Conservation (phyloP, 768 basidiomycete genomes). For the Lentinula sp. region DNA sequence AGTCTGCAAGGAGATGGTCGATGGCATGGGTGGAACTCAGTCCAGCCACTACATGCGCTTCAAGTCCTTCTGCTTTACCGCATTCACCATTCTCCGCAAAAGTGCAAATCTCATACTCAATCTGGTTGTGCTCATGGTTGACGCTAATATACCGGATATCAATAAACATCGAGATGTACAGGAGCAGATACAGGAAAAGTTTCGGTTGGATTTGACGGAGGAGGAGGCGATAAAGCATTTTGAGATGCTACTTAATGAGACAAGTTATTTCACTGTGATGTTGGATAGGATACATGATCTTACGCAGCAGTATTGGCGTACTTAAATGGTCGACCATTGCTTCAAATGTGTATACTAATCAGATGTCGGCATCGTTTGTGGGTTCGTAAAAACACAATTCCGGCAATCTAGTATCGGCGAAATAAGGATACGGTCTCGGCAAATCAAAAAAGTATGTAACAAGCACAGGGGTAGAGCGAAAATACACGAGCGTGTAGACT, state of each 20-base stretch:
- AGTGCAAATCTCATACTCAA: constrained; percentile 97
- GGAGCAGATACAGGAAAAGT: constrained; percentile 94
- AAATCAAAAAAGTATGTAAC: background rate
- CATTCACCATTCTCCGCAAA: constrained; percentile 92
- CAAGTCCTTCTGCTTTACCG: constrained; percentile 97
- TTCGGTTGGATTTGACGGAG: constrained; percentile 88
- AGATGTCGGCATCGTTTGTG: too few relatives aligned
- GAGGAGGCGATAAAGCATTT: constrained; percentile 98
- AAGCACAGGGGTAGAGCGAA: background rate
- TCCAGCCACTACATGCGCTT: constrained; percentile 96
- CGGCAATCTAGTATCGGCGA: background rate
- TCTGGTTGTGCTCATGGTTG: constrained; percentile 93
- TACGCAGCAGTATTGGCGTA: constrained; percentile 79
- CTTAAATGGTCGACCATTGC: constrained; percentile 26
- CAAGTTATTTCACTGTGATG: constrained; percentile 88
- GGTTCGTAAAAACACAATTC: background rate
- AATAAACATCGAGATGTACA: constrained; percentile 79
- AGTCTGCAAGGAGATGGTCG: constrained; percentile 99
- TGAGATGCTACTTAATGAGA: constrained; percentile 89
- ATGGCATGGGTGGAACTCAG: constrained; percentile 97
- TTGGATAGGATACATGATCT: constrained; percentile 91
- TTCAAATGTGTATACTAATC: too few relatives aligned
- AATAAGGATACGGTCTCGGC: too few relatives aligned
- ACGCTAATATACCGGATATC: constrained; percentile 97
- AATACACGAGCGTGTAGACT: too few relatives aligned